Conservation (phyloP, 345 rosid species). For the Citrus reticulata region DNA sequence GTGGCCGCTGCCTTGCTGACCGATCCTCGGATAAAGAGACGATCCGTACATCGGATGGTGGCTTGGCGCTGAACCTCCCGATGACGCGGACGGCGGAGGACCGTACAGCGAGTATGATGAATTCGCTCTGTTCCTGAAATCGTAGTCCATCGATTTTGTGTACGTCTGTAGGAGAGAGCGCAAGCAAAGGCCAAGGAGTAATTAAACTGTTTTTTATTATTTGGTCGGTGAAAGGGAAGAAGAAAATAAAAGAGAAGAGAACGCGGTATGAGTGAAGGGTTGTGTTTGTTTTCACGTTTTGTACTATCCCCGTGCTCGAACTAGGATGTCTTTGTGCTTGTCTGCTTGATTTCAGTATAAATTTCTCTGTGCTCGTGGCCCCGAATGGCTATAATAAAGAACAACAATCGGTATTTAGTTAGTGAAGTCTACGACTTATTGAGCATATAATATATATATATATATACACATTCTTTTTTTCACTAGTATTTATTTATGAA, state of each 20-base stretch:
- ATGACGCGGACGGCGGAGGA: constrained; percentile 17
- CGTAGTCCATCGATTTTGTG: constrained; percentile 38
- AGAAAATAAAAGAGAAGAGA: background rate
- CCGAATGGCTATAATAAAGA: too few species aligned
- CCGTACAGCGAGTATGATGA: constrained; percentile 50
- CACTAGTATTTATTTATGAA: too few species aligned
- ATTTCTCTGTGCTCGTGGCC: too few species aligned
- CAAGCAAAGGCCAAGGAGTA: too few species aligned
- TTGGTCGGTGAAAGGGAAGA: background rate
- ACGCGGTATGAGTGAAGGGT: background rate
- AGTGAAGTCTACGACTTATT: too few species aligned
- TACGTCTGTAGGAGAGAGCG: background rate
- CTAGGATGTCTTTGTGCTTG: background rate
- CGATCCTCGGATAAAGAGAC: constrained; percentile 63
- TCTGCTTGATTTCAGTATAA: background rate
- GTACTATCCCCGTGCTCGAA: background rate
- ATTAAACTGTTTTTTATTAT: too few species aligned
- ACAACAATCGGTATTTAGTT: too few species aligned
- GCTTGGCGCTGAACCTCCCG: constrained; percentile 27
- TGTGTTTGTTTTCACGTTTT: background rate
- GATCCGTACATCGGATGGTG: constrained; percentile 50
- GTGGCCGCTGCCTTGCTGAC: constrained; percentile 37
- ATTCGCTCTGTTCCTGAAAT: constrained; percentile 44
- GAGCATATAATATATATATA: too few species aligned
- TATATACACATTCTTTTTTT: too few species aligned